Conservation (phyloP, 371 early-diverging fungal genomes). For the Mucor racemosus region DNA sequence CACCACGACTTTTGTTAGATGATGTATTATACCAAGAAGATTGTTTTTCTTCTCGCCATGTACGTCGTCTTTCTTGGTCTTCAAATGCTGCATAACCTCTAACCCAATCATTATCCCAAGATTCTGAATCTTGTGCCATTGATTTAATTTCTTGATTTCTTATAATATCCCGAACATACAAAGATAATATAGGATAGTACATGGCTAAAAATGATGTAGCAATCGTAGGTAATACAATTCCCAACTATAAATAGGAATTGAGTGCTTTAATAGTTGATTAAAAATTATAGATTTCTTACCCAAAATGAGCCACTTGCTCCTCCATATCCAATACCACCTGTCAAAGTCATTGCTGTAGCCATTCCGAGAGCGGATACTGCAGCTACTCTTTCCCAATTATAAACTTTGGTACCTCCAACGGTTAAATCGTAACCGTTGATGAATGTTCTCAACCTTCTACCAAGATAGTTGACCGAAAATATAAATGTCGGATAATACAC, state of each 20-base stretch:
- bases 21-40: conserved; percentile 19
- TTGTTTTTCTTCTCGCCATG: conserved; percentile 56
- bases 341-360: conserved; percentile 41
- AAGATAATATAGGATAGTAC: conserved; percentile 60
- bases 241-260: conserved; percentile 39
- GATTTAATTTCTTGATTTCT: conserved; percentile 52
- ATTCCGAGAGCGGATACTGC: conserved; percentile 53
- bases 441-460: conserved; percentile 60
- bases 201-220: conserved; percentile 54
- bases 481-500: conserved; percentile 64
- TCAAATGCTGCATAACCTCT: conserved; percentile 60
- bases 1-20: conserved; percentile 3
- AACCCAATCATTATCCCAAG: conserved; percentile 64
- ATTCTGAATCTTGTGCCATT: conserved; percentile 48
- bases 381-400: conserved; percentile 61
- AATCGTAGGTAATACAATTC: conserved; percentile 59
- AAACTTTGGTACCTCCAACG: conserved; percentile 59
- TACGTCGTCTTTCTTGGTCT: conserved; percentile 55
- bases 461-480: conserved; percentile 55
- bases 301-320: conserved; percentile 53
- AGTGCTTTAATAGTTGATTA: not conserved
- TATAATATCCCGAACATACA: conserved; percentile 52
- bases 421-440: conserved; percentile 58
- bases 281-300: conserved; percentile 26
- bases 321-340: conserved; percentile 51